These are phyloP conservation scores for Aspergillus caelatus DNA, from an alignment of 2,329 filamentous ascomycete genomes.

Conservation along the genomic window DNA sequence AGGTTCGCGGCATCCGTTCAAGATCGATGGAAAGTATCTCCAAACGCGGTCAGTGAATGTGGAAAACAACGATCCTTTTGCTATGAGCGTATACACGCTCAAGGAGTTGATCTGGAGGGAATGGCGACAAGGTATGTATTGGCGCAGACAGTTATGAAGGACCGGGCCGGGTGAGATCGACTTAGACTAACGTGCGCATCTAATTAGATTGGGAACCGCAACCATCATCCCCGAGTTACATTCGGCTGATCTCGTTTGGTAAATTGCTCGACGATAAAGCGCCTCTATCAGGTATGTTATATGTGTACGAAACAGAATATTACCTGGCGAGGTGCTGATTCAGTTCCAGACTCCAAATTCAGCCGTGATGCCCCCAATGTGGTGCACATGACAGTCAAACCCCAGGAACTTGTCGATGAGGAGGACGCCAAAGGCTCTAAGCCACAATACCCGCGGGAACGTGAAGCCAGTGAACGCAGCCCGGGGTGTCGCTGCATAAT, in stretches of 20 bases:
- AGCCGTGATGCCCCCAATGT: constrained; percentile 75
- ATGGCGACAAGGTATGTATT: constrained; percentile 71
- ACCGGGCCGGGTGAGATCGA: not conserved
- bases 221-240: constrained; percentile 83
- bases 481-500: constrained; percentile 68
- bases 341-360: constrained; percentile 73
- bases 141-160: not conserved
- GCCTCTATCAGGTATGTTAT: constrained; percentile 72
- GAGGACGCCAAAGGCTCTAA: constrained; percentile 73
- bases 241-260: constrained; percentile 89
- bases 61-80: constrained; percentile 78
- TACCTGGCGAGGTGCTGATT: not conserved
- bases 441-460: constrained; percentile 50
- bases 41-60: constrained; percentile 77
- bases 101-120: constrained; percentile 93
- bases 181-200: constrained; percentile 10
- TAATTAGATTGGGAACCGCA: constrained; percentile 76
- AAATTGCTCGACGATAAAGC: constrained; percentile 89
- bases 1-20: constrained; percentile 85
- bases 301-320: not conserved
- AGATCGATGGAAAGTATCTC: constrained; percentile 84
- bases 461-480: constrained; percentile 58
- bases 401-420: constrained; percentile 80
- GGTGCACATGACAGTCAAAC: constrained; percentile 92
- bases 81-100: constrained; percentile 88